Evolutionary conservation across 1,139 yeast genomes (phyloP).

Genomic region (Yamadazyma friedrichii): DNA sequence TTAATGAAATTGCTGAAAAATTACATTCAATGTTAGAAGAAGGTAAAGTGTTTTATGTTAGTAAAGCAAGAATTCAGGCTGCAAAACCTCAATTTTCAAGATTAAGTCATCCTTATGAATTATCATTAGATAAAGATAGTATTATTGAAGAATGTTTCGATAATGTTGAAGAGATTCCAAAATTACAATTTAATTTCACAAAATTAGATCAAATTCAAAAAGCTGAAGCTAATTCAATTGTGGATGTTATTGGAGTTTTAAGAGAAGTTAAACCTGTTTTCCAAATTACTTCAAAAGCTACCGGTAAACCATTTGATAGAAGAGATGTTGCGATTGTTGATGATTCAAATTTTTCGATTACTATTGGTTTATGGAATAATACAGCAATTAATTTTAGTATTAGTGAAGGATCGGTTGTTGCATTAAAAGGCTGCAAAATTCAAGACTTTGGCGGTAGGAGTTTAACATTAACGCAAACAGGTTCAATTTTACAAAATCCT

Average conservation of each 20-base stretch:
- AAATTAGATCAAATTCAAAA: conserved; percentile 65
- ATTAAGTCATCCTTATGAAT: conserved; percentile 85
- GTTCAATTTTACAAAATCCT: conserved; percentile 76
- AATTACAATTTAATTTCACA: conserved; percentile 72
- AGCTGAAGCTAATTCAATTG: conserved; percentile 66
- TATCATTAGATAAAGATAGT: conserved; percentile 78
- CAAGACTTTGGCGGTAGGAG: conserved; percentile 88
- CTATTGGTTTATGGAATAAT: conserved; percentile 89
- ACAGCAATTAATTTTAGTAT: conserved; percentile 73
- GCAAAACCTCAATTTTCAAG: conserved; percentile 87
- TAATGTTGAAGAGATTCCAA: conserved; percentile 62
- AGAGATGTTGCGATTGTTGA: conserved; percentile 88
- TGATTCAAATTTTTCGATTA: conserved; percentile 71
- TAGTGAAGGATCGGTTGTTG: conserved; percentile 84
- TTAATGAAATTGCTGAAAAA: conserved; percentile 82
- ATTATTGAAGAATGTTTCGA: conserved; percentile 72
- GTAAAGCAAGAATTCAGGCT: conserved; percentile 77
- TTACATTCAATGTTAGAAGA: conserved; percentile 76
- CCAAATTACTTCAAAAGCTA: conserved; percentile 86
- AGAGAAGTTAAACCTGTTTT: conserved; percentile 72
- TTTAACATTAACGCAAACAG: conserved; percentile 76
- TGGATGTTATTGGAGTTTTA: conserved; percentile 87
- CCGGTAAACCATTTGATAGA: conserved; percentile 88
- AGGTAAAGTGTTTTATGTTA: conserved; percentile 83
- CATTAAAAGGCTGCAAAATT: conserved; percentile 87